phyloP scores from a whole-genome alignment of 78 protist genomes.

The Capsaspora owczarzaki region DNA sequence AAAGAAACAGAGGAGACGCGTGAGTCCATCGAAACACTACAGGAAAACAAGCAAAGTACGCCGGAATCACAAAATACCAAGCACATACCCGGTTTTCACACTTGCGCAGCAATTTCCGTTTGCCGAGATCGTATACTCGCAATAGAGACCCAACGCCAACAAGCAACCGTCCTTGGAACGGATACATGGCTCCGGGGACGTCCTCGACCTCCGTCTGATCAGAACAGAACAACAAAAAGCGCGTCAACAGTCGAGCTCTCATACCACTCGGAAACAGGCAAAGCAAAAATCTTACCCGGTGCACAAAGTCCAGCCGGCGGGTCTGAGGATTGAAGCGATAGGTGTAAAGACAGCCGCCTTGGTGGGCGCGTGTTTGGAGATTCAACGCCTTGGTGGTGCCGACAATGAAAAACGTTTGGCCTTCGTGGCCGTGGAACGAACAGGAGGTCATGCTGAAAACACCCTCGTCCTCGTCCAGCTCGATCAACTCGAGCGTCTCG shows the following conservation, averaged over 20 bases:
- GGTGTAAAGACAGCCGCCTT: background rate
- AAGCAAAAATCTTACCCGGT: slow-evolving; percentile 9
- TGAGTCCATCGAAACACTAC: background rate
- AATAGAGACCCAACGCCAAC: slow-evolving; percentile 73
- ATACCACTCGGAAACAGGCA: background rate
- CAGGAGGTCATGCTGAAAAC: slow-evolving; percentile 42
- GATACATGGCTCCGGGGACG: slow-evolving; percentile 69
- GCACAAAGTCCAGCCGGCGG: slow-evolving; percentile 39
- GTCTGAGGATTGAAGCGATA: background rate
- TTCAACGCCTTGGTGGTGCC: slow-evolving; percentile 55
- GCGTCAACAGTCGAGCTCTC: background rate
- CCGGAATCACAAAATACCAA: background rate
- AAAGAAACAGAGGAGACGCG: background rate
- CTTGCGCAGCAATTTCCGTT: slow-evolving; percentile 80
- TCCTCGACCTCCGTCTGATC: slow-evolving; percentile 78
- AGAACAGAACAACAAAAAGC: background rate
- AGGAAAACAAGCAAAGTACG: background rate
- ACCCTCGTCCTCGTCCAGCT: slow-evolving; percentile 76
- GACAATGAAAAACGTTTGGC: slow-evolving; percentile 64
- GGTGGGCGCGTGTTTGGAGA: background rate
- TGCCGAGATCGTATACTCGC: slow-evolving; percentile 86
- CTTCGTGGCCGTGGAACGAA: slow-evolving; percentile 44
- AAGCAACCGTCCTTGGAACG: slow-evolving; percentile 72
- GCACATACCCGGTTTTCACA: slow-evolving; percentile 57
- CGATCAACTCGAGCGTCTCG: slow-evolving; percentile 39